Base-by-base conservation (phyloP, 2,329 filamentous ascomycete genomes). In the Verticillium isaacii region DNA sequence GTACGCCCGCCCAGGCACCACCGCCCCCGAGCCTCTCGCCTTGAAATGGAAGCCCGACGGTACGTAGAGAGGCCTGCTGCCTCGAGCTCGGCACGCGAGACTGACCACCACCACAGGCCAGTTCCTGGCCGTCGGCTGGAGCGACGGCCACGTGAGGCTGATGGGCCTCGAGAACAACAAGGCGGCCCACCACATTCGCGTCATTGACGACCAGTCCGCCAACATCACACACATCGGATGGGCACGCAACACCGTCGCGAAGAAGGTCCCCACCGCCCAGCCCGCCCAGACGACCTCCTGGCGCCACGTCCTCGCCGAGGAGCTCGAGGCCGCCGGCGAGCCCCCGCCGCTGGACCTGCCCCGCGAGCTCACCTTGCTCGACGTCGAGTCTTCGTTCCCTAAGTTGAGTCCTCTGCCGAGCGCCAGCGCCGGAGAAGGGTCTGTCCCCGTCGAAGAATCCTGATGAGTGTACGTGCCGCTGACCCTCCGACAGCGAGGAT, bases 111-210 rank as follows among this genome's bases (percentile, higher is more conserved):
- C n/a, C 15, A 19, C 32, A 89, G 88, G 89, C 9, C 89, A 91
- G 65, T 87, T 92, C 52, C 82, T 97, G 60, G 92, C 92, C 15
- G 86, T 95, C 15, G 92, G 88, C 56, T 96, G 92, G 87, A 92
- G 85, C 67, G 92, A 96, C 77, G 90, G 91, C 32, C 85, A 85
- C 7, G 85, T 95, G 23, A 87, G 92, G 62, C 77, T 96, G 39
- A 84, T 94, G 72, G 90, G 90, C 63, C 78, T 92, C 25, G 92
- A 95, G 73, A 93, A 87, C 68, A 90, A 88, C 73, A 96, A 94
- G 75, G 85, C 89, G 14, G 87, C 93, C 23, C 90, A 95, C 72
- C 86, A 90, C 69, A 89, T 91, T 69, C 75, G 75, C 17, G 77
- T 88, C 60, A 80, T 77, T 68, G 79, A 78, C 57, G 75, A 74